A percentile compares a stretch with the other conserved stretches of the same genome.
Conservation (phyloP, 306 rosid genomes). For the Prunus persica region Prunus_persica_NCBIv2 NC_034010.1:17605501-17606000, state of each 20-base stretch:
- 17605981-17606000: too few relatives aligned
- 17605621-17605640: neutral
- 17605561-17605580: neutral
- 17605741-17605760: neutral
- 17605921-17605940: too few relatives aligned
- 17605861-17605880: neutral
- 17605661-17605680: neutral
- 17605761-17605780: neutral
- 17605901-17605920: too few relatives aligned
- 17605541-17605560: slow-evolving; percentile 36
- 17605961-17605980: too few relatives aligned
- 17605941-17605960: too few relatives aligned
- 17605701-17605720: neutral
- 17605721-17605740: neutral
- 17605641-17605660: neutral
- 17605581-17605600: slow-evolving; percentile 5
- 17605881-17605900: too few relatives aligned
- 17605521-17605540: slow-evolving; percentile 18
- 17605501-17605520: neutral
- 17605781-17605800: neutral
- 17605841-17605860: slow-evolving; percentile 26
- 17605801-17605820: neutral
- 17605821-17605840: neutral
- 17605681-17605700: neutral
- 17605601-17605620: slow-evolving; percentile 28